Base-by-base conservation (phyloP, 176 grass and related monocot species). In the Raddia distichophylla region DNA sequence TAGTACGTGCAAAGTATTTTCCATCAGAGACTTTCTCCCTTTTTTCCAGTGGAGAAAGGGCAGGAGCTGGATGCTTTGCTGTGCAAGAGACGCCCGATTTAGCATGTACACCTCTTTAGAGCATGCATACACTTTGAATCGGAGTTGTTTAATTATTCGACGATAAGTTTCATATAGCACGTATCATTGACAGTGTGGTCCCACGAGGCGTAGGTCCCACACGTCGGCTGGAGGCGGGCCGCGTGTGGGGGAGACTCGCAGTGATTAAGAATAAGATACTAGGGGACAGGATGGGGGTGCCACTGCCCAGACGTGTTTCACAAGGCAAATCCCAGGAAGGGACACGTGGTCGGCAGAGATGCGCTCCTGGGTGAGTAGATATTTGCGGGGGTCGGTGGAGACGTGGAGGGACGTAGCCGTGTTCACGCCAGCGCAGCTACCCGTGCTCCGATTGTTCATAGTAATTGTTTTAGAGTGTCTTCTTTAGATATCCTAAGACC, bases 281-380 rank as follows among this genome's bases (percentile, higher is more conserved):
- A 50, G 43, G 22, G 79, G 49, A 27, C 69, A 61, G 27, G 72
- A 65, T 51, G 8, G 27, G 86, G 46, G 57, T 42, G 71, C 52
- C 46, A 40, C 8, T 2, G 68, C 43, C 58, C 69, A 68, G 16
- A 80, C 86, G 86, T 88, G 81, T 79, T 68, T 84, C 75, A 68
- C 86, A 84, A 73, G 86, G 81, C 54, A 66, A 22, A 74, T 77
- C 50, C n/a, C 61, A 20, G 18, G 19, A 12, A 9, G 12, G 34
- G 65, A 78, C 33, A 74, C 68, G 61, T 68, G 69, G 67, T 53
- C 69, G 75, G 60, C 22, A 12, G 9, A 13, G 86, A 83, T 78
- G 74, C 2, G 0, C 2, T 2, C 27, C 34, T 52, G 1, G 5
- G 17, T 15, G 58, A 2, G n/a, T 20, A 64, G 80, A 75, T 69